Percentiles rank a stretch among this genome's conserved stretches.
These are phyloP conservation scores for Millerago galiae DNA, from an alignment of 805 yeast genomes.

Conservation along the genomic window DNA sequence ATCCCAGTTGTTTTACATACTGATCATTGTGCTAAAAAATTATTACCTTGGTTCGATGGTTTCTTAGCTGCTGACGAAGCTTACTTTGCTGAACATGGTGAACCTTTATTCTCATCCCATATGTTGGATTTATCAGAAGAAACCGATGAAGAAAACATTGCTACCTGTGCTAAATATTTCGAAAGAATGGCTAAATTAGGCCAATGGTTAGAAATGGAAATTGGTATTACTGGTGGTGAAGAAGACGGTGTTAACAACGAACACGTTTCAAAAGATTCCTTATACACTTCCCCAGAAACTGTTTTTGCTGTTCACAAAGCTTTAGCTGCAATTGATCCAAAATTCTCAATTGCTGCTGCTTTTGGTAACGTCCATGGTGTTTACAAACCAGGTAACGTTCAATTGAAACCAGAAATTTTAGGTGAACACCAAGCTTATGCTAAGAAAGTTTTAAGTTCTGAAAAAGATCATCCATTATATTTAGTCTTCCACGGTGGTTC, in stretches of 20 bases:
- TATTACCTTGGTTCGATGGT: conserved; percentile 98
- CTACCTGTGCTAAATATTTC: conserved; percentile 91
- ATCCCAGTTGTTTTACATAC: conserved; percentile 96
- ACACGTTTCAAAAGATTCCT: conserved; percentile 74
- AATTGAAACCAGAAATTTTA: conserved; percentile 83
- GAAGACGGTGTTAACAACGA: conserved; percentile 99
- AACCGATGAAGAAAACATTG: conserved; percentile 91
- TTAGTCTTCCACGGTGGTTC: conserved; percentile 99
- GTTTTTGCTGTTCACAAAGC: conserved; percentile 90
- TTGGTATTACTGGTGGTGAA: conserved; percentile 99
- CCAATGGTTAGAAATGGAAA: conserved; percentile 99
- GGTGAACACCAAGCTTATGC: conserved; percentile 95
- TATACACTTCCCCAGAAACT: conserved; percentile 95
- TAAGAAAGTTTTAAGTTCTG: conserved; percentile 51
- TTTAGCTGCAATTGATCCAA: conserved; percentile 83
- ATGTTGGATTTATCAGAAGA: conserved; percentile 98
- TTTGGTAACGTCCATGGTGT: conserved; percentile 99
- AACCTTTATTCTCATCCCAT: conserved; percentile 97
- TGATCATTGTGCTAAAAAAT: conserved; percentile 98
- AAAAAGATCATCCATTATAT: conserved; percentile 69
- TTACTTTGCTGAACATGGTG: conserved; percentile 78
- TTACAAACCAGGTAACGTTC: conserved; percentile 98
- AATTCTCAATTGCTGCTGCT: conserved; percentile 99
- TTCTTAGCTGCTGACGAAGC: conserved; percentile 96
- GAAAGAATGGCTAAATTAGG: conserved; percentile 86